A percentile compares a stretch with the other conserved stretches of the same genome.
Conservation (phyloP, 2,329 filamentous ascomycete genomes). For the Colletotrichum ledebouriae region DNA sequence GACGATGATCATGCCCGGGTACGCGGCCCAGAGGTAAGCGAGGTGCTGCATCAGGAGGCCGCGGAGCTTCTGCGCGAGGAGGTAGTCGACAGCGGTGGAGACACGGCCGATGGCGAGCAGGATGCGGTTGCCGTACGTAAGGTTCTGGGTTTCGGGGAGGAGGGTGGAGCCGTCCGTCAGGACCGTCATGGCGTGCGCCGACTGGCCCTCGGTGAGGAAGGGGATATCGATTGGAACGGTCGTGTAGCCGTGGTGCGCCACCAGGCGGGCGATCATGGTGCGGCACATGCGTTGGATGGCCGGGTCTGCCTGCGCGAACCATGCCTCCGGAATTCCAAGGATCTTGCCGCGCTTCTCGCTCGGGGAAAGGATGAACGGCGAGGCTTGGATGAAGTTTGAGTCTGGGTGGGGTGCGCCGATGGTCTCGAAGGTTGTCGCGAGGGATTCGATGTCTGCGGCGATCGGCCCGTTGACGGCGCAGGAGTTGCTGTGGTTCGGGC, state of each 20-base stretch:
- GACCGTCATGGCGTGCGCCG: constrained; percentile 81
- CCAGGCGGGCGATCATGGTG: constrained; percentile 65
- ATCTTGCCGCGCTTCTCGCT: constrained; percentile 55
- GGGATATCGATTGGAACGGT: constrained; percentile 70
- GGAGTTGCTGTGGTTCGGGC: constrained; percentile 69
- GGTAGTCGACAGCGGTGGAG: constrained; percentile 74
- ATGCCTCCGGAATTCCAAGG: constrained; percentile 74
- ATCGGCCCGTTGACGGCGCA: constrained; percentile 77
- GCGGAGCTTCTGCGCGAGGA: constrained; percentile 78
- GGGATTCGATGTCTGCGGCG: constrained; percentile 74
- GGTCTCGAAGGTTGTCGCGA: constrained; percentile 74
- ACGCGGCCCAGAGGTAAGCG: constrained; percentile 71
- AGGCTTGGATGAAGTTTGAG: constrained; percentile 64
- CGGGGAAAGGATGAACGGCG: constrained; percentile 46
- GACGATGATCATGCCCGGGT: constrained; percentile 79
- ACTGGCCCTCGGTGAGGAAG: constrained; percentile 72
- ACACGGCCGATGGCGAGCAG: constrained; percentile 74
- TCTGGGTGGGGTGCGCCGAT: constrained; percentile 74
- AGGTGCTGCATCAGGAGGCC: constrained; percentile 79
- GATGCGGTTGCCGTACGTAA: constrained; percentile 74
- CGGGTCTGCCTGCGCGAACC: constrained; percentile 66
- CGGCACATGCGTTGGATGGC: constrained; percentile 58
- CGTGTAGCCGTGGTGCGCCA: constrained; percentile 63
- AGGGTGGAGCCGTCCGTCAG: constrained; percentile 70
- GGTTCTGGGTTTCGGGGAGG: constrained; percentile 60